Conservation (phyloP, 805 yeast genomes). For the Hermanozyma aechmeae region DNA sequence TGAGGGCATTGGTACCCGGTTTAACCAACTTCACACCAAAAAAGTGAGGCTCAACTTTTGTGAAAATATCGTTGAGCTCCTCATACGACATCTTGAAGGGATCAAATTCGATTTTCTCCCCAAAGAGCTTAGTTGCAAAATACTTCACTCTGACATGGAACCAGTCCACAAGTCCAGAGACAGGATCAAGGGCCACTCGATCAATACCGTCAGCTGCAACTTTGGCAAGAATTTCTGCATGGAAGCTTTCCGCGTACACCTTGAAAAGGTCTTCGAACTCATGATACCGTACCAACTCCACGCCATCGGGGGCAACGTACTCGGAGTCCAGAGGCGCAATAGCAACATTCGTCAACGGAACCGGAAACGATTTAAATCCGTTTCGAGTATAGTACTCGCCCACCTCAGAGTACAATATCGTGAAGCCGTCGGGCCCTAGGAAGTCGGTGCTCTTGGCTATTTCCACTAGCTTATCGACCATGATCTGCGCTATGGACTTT, state of each 20-base stretch:
- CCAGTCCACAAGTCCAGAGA: slow-evolving; percentile 27
- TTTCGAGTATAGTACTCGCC: slow-evolving; percentile 31
- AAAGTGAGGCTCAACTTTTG: slow-evolving; percentile 15
- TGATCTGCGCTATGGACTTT: slow-evolving; percentile 27
- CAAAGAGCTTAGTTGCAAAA: slow-evolving; percentile 9
- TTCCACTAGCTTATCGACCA: slow-evolving; percentile 29
- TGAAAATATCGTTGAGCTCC: slow-evolving; percentile 11
- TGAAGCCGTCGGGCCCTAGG: slow-evolving; percentile 24
- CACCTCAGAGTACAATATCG: slow-evolving; percentile 32
- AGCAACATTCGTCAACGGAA: slow-evolving; percentile 22
- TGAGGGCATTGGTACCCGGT: slow-evolving; percentile 8
- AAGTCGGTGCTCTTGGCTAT: slow-evolving; percentile 9
- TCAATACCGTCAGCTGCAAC: slow-evolving; percentile 20
- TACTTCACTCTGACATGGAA: slow-evolving; percentile 32
- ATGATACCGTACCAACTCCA: slow-evolving; percentile 17
- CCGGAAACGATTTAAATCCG: slow-evolving; percentile 29
- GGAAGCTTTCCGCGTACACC: slow-evolving; percentile 12
- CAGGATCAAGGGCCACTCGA: slow-evolving; percentile 21
- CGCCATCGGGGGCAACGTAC: slow-evolving; percentile 1
- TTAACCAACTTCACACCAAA: slow-evolving; percentile 22
- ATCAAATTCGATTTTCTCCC: slow-evolving; percentile 1
- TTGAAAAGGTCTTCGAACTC: slow-evolving; percentile 18
- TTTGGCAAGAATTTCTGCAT: slow-evolving; percentile 8
- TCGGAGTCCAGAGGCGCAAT: slow-evolving; percentile 6
- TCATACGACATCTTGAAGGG: slow-evolving; percentile 5